Base-by-base conservation (phyloP, 345 rosid genomes). In the Noccaea caerulescens region DNA sequence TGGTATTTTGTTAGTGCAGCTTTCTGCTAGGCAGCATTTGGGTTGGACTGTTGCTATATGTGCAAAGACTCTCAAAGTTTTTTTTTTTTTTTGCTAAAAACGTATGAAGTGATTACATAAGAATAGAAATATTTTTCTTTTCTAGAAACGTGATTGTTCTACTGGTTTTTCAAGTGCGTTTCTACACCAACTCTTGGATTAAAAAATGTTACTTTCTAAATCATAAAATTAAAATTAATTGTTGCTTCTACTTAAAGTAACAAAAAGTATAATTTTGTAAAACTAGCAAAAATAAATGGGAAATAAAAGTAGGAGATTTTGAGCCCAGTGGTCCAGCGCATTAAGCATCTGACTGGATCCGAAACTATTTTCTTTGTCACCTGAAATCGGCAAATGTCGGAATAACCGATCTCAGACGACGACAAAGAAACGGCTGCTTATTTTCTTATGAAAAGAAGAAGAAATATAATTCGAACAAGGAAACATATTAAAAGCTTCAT, bases 401-500 rank as follows among this genome's bases (percentile, higher is more conserved):
- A 52, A 59, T 58, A 67, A 73, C 55, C 5, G 16, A 73, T 50
- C 77, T 10, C 72, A 73, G 73, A 23, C 73, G 64, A 53, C 20
- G 16, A 43, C 43, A 42, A 37, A 43, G 63, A 72, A 75, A 68
- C 69, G 61, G 63, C 50, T 66, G 58, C 9, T 6, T 56, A 0
- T 20, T 20, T 1, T 20, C 23, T 20, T 20, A 20, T 20, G 1
- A 25, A 32, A 37, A 5, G 41, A 16, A 50, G 11, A 37, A 27
- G 30, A 16, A 38, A 32, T 16, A 13, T 10, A 51, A 65, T 43
- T 6, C 20, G 13, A 57, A 66, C 7, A 49, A 60, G 56, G 65
- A 68, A 75, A 49, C 54, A 14, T 9, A 59, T 62, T 43, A 55
- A 59, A 33, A 43, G 23, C 37, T 75, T 34, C 30, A 10, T 41